Percentiles rank a stretch among this genome's conserved stretches.
Conservation (phyloP, 306 rosid species). For the Alnus rubra region DNA sequence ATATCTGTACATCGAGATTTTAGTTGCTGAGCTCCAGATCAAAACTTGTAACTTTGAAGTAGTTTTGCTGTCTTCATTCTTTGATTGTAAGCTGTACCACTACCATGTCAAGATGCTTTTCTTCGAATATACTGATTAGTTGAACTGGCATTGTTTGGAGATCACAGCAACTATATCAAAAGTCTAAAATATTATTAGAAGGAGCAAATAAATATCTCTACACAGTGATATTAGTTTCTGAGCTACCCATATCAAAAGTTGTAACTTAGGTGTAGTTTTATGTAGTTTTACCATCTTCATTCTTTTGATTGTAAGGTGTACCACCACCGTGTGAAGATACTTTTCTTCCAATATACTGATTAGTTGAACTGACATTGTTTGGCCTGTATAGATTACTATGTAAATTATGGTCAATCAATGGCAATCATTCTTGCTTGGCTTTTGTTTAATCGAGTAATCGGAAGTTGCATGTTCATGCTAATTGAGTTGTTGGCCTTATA, state of each 20-base stretch:
- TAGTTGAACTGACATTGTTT: background rate
- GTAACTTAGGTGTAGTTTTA: background rate
- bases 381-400: background rate
- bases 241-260: background rate
- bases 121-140: background rate
- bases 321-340: background rate
- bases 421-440: background rate
- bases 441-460: background rate
- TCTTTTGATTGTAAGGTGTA: background rate
- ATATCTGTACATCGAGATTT: background rate
- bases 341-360: slow-evolving; percentile 4
- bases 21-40: background rate
- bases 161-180: background rate
- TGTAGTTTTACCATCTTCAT: background rate
- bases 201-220: background rate
- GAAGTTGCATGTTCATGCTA: slow-evolving; percentile 9
- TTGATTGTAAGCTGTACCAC: background rate
- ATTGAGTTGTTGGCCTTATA: slow-evolving; percentile 28
- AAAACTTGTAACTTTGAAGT: background rate
- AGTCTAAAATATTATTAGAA: background rate
- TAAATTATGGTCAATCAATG: background rate
- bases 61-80: background rate
- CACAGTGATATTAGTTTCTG: background rate
- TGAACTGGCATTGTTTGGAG: background rate
- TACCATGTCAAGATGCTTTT: background rate